A percentile compares a stretch with the other conserved stretches of the same genome.
Evolutionary conservation across 208 protist species (phyloP).

Genomic region (Crithidia bombi): DNA sequence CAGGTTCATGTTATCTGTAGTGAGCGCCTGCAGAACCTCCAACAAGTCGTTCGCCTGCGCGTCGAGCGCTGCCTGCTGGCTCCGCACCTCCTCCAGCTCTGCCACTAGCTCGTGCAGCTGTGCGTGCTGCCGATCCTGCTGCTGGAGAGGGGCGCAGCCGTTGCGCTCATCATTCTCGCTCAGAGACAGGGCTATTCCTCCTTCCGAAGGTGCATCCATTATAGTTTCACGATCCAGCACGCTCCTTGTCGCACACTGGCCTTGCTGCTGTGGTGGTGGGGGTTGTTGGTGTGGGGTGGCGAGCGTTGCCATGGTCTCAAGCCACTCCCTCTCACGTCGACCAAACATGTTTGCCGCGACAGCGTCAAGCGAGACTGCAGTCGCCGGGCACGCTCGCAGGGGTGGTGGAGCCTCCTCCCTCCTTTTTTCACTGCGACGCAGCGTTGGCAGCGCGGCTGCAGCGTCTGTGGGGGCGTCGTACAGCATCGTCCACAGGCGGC

Average conservation of each 20-base stretch:
- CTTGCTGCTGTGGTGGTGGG: not conserved
- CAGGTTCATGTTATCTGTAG: no score
- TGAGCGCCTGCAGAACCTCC: constrained; percentile 28
- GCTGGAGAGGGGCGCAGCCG: not conserved
- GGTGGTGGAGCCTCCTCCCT: not conserved
- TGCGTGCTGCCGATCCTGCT: not conserved
- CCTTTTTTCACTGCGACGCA: not conserved
- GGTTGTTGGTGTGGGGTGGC: constrained; percentile 4
- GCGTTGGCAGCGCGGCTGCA: not conserved
- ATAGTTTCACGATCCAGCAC: no score
- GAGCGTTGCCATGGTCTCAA: constrained; percentile 13
- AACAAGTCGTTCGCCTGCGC: constrained; percentile 16
- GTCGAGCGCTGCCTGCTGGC: constrained; percentile 20
- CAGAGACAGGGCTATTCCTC: not conserved
- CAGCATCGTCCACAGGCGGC: constrained; percentile 7
- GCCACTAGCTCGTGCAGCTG: constrained; percentile 11
- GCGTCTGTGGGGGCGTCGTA: not conserved
- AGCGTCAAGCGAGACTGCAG: constrained; percentile 17
- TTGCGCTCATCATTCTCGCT: not conserved
- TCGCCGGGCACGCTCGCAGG: no score
- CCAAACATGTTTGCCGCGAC: constrained; percentile 31
- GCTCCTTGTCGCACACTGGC: no score
- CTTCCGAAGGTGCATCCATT: not conserved
- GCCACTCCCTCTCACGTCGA: not conserved
- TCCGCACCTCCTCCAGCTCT: constrained; percentile 22